Evolutionary conservation across 148 eudicot species (phyloP).

Genomic region (Gaultheria prostrata): DNA sequence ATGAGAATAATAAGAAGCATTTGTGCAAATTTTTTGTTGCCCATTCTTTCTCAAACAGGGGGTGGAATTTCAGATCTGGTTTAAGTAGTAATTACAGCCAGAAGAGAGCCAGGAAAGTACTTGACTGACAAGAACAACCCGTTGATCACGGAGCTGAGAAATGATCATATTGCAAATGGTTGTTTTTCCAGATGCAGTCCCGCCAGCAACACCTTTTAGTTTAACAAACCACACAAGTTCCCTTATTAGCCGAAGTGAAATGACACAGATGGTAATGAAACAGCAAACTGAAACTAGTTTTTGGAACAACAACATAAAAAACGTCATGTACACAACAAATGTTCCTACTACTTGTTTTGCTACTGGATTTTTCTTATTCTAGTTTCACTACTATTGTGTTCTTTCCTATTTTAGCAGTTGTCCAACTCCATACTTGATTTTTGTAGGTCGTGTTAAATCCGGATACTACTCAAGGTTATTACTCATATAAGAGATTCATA

Average conservation of each 20-base stretch:
- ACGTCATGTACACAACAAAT: neutral
- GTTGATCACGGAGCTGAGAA: constrained; percentile 98
- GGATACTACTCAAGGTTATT: no score
- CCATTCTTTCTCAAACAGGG: neutral
- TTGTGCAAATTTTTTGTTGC: neutral
- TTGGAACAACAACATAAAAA: neutral
- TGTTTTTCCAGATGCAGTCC: constrained; percentile 98
- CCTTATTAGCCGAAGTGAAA: neutral
- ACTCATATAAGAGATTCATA: no score
- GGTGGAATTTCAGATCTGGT: constrained; percentile 34
- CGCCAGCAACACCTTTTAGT: constrained; percentile 89
- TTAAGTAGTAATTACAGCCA: constrained; percentile 45
- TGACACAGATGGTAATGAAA: neutral
- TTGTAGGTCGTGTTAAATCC: no score
- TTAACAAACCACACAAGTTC: neutral
- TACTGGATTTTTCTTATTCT: neutral
- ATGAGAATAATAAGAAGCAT: neutral
- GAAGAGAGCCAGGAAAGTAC: constrained; percentile 42
- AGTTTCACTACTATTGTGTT: neutral
- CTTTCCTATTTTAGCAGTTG: neutral
- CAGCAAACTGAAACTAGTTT: neutral
- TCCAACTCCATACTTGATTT: neutral
- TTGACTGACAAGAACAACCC: constrained; percentile 96
- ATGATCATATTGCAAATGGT: constrained; percentile 97
- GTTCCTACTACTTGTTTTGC: neutral